Percentiles rank a stretch among this genome's conserved stretches.
These are phyloP conservation scores for Saccharata proteae DNA, from an alignment of 2,329 filamentous ascomycete genomes.

Conservation along the genomic window DNA sequence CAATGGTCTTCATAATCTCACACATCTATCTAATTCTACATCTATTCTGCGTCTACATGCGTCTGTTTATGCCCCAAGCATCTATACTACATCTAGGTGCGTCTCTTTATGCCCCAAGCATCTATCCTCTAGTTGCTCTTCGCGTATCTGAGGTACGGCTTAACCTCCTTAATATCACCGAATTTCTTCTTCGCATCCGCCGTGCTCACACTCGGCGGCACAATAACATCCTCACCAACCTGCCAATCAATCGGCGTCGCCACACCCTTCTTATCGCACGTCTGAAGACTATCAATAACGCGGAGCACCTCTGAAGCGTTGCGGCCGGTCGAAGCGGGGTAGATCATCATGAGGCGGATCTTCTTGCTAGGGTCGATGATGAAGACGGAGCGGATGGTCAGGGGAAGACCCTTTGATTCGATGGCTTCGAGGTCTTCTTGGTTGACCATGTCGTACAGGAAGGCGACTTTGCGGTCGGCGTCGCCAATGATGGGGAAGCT, in stretches of 20 bases:
- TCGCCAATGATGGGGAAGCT: conserved; percentile 42
- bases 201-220: conserved; percentile 46
- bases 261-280: conserved; percentile 47
- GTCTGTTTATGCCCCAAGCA: no score
- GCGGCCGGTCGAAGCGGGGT: conserved; percentile 49
- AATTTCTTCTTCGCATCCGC: conserved; percentile 47
- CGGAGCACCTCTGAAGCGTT: conserved; percentile 42
- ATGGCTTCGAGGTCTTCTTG: conserved; percentile 47
- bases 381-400: conserved; percentile 54
- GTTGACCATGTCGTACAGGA: conserved; percentile 42
- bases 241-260: conserved; percentile 53
- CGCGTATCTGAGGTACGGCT: conserved; percentile 50
- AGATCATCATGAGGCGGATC: conserved; percentile 49
- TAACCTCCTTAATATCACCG: conserved; percentile 48
- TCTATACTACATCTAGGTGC: no score
- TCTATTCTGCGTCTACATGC: no score
- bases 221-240: conserved; percentile 48
- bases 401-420: conserved; percentile 43
- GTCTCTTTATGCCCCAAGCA: no score
- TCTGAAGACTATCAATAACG: conserved; percentile 41
- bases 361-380: conserved; percentile 54
- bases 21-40: no score
- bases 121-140: conserved; percentile 1
- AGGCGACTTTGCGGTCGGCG: conserved; percentile 40
- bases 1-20: no score